Base-by-base conservation (phyloP, 805 yeast species). In the Sugiyamaella marilandica region DNA sequence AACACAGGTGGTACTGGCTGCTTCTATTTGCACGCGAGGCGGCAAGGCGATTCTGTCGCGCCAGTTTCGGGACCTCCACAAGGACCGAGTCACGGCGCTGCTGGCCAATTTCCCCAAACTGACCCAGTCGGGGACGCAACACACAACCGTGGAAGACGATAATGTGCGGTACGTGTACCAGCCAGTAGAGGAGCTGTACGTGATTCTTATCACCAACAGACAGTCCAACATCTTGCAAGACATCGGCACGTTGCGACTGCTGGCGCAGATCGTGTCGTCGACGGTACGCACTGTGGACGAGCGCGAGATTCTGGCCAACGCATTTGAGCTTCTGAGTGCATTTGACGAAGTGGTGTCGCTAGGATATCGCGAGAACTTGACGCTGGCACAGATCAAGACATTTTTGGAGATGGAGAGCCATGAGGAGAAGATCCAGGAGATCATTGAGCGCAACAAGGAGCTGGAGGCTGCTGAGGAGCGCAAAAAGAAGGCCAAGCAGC, bases 341-440 rank as follows among this genome's bases (percentile, higher is more conserved):
- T 92, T 94, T 65, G 99, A 94, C 69, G 99, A 94, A 72, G 87
- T 94, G 52, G 82, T 94, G 61, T 82, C 83, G 50, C 75, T 88
- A 71, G 99, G 99, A 14, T 89, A 85, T 74, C 83, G 87, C 59
- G 99, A 94, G 69, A 86, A 89, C 70, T 74, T 92, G 59, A 81
- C 94, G 0, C 68, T 85, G 59, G 69, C 83, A 55, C 98, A 94
- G 73, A 86, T 94, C 58, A 82, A 81, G 68, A 87, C 95, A 10
- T 92, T 87, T 71, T 75, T 94, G 74, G 92, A 89, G 67, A 92
- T 94, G 98, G 98, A 94, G 72, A 87, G 96, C 39, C 97, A 94
- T 69, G 99, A 94, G 72, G 99, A 94, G 73, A 92, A 88, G 76
- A 92, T 95, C 66, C 98, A 94, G 75, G 97, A 94, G 68, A 91